Conservation (phyloP, 148 eudicot genomes). For the Diospyros lotus region DNA sequence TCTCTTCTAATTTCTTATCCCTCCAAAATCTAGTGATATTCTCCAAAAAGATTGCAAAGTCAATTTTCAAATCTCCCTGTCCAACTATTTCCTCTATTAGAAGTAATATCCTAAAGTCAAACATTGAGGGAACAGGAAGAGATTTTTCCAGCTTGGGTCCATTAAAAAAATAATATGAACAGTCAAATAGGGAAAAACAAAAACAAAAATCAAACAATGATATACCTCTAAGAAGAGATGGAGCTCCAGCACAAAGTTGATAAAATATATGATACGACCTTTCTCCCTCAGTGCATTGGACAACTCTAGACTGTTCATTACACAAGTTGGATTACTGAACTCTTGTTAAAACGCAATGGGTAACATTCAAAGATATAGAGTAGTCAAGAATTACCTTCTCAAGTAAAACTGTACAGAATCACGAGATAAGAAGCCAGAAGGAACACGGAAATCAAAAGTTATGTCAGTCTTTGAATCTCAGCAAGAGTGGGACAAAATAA, state of each 20-base stretch:
- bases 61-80: too few relatives aligned
- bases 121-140: too few relatives aligned
- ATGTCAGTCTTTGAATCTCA: slow-evolving; percentile 13
- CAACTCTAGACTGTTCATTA: slow-evolving; percentile 89
- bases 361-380: slow-evolving; percentile 12
- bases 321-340: slow-evolving; percentile 24
- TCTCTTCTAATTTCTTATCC: background rate
- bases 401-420: slow-evolving; percentile 65
- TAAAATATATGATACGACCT: slow-evolving; percentile 98
- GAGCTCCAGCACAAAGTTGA: slow-evolving; percentile 98
- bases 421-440: slow-evolving; percentile 18
- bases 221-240: slow-evolving; percentile 73
- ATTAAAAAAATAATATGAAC: too few relatives aligned
- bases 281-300: slow-evolving; percentile 92
- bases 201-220: background rate
- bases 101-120: too few relatives aligned
- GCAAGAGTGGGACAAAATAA: slow-evolving; percentile 4
- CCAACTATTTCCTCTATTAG: too few relatives aligned
- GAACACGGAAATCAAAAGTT: slow-evolving; percentile 1
- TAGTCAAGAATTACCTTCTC: slow-evolving; percentile 65
- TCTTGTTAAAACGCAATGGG: slow-evolving; percentile 11
- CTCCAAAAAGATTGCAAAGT: too few relatives aligned
- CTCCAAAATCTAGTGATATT: background rate
- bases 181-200: too few relatives aligned
- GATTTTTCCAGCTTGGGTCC: too few relatives aligned